Percentiles rank a stretch among this genome's conserved stretches.
phyloP scores from a whole-genome alignment of 768 basidiomycete genomes.

The Leccinum pellstonianum region DNA sequence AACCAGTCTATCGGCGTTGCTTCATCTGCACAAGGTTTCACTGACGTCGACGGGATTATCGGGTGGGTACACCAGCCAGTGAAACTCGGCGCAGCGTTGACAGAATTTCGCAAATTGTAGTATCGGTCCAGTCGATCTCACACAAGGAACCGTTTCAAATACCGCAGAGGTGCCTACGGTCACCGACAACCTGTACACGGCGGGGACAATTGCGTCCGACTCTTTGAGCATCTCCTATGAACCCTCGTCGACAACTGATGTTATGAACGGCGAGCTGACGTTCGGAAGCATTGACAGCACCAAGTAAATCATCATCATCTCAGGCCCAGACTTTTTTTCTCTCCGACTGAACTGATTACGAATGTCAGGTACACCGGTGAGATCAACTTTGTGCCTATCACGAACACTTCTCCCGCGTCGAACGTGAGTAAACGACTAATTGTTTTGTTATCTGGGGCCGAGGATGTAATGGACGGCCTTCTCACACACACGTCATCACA shows the following conservation, averaged over 20 bases:
- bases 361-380: slow-evolving; percentile 32
- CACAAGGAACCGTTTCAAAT: slow-evolving; percentile 41
- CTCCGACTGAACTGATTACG: neutral
- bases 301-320: slow-evolving; percentile 33
- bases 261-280: slow-evolving; percentile 54
- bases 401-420: slow-evolving; percentile 44
- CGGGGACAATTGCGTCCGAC: slow-evolving; percentile 45
- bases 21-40: slow-evolving; percentile 42
- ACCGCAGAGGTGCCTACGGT: slow-evolving; percentile 48
- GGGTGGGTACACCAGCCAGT: slow-evolving; percentile 33
- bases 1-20: slow-evolving; percentile 51
- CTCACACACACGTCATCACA: slow-evolving; percentile 4
- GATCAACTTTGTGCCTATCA: slow-evolving; percentile 41
- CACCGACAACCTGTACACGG: slow-evolving; percentile 52
- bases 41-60: slow-evolving; percentile 51
- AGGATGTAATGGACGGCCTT: neutral
- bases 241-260: slow-evolving; percentile 53
- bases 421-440: slow-evolving; percentile 17
- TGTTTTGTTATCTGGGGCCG: neutral
- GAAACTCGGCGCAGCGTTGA: neutral
- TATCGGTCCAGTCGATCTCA: slow-evolving; percentile 53
- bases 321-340: neutral
- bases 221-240: slow-evolving; percentile 52
- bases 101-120: slow-evolving; percentile 21
- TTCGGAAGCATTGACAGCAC: slow-evolving; percentile 50